These are phyloP conservation scores for Friedmanniomyces endolithicus DNA, from an alignment of 495 filamentous ascomycete species.

Conservation along the genomic window DNA sequence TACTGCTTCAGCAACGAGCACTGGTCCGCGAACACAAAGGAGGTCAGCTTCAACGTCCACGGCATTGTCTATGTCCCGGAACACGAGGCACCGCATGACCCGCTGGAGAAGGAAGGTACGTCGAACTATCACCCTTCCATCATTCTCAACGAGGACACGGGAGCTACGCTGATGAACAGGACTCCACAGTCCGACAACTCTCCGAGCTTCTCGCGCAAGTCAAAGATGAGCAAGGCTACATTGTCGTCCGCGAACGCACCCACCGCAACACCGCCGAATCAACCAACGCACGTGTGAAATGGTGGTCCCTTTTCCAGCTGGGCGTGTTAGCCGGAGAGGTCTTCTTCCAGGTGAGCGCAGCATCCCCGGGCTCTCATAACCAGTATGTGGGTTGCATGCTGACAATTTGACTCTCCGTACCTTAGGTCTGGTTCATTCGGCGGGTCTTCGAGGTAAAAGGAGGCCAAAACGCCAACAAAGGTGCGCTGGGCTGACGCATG, in stretches of 20 bases:
- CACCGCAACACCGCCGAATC: slow-evolving; percentile 98
- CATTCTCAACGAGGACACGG: neutral
- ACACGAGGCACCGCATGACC: slow-evolving; percentile 69
- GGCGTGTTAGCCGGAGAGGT: slow-evolving; percentile 80
- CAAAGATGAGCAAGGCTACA: slow-evolving; percentile 96
- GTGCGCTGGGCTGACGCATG: slow-evolving; percentile 14
- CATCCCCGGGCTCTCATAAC: too few species aligned
- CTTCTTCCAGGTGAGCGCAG: slow-evolving; percentile 80
- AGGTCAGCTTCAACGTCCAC: slow-evolving; percentile 97
- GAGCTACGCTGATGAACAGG: neutral
- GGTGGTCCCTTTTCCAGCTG: slow-evolving; percentile 98
- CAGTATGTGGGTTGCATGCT: too few species aligned
- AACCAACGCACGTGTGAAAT: slow-evolving; percentile 93
- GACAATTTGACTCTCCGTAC: neutral
- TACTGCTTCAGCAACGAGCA: slow-evolving; percentile 99
- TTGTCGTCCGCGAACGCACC: slow-evolving; percentile 84
- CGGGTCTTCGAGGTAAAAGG: slow-evolving; percentile 83
- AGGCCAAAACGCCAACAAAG: neutral
- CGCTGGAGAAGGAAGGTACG: slow-evolving; percentile 77
- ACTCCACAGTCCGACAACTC: slow-evolving; percentile 59
- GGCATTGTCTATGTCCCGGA: slow-evolving; percentile 96
- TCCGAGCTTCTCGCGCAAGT: slow-evolving; percentile 79
- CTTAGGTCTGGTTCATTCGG: slow-evolving; percentile 85
- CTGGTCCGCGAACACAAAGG: slow-evolving; percentile 83
- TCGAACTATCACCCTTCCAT: too few species aligned